phyloP scores from a whole-genome alignment of 2,329 filamentous ascomycete species.

The Diaporthe longicolla region DNA sequence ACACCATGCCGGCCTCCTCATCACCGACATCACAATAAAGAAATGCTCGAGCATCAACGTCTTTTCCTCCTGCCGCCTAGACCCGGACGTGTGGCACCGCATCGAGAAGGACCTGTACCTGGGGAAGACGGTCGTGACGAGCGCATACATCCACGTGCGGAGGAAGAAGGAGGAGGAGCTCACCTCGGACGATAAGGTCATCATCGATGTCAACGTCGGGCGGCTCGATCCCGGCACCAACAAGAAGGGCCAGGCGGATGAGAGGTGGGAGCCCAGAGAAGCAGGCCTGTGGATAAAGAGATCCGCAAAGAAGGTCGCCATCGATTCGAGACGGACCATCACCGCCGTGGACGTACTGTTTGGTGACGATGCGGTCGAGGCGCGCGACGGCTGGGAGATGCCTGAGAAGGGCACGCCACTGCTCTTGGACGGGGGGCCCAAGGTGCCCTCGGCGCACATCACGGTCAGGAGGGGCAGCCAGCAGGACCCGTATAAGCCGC shows the following conservation, averaged over 20 bases:
- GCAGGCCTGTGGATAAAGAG: conserved; percentile 87
- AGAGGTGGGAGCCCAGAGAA: conserved; percentile 83
- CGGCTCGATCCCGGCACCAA: conserved; percentile 77
- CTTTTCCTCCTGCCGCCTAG: conserved; percentile 82
- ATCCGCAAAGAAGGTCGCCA: conserved; percentile 78
- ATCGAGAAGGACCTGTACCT: conserved; percentile 93
- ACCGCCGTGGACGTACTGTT: conserved; percentile 90
- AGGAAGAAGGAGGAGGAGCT: conserved; percentile 91
- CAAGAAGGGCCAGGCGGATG: conserved; percentile 67
- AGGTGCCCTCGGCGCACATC: conserved; percentile 79
- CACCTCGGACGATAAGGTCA: conserved; percentile 78
- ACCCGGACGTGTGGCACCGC: conserved; percentile 80
- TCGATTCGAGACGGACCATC: conserved; percentile 80
- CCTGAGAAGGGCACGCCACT: conserved; percentile 75
- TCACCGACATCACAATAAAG: conserved; percentile 86
- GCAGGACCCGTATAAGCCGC: conserved; percentile 75
- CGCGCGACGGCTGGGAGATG: conserved; percentile 86
- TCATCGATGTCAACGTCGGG: conserved; percentile 83
- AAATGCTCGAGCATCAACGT: conserved; percentile 82
- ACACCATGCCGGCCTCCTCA: conserved; percentile 86
- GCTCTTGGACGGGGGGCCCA: conserved; percentile 74
- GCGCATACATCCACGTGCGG: conserved; percentile 85
- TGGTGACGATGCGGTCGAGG: conserved; percentile 91
- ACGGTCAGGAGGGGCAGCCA: conserved; percentile 82
- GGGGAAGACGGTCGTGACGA: conserved; percentile 78